Base-by-base conservation (phyloP, 139 green algal genomes). In the Micractinium sp. region DNA sequence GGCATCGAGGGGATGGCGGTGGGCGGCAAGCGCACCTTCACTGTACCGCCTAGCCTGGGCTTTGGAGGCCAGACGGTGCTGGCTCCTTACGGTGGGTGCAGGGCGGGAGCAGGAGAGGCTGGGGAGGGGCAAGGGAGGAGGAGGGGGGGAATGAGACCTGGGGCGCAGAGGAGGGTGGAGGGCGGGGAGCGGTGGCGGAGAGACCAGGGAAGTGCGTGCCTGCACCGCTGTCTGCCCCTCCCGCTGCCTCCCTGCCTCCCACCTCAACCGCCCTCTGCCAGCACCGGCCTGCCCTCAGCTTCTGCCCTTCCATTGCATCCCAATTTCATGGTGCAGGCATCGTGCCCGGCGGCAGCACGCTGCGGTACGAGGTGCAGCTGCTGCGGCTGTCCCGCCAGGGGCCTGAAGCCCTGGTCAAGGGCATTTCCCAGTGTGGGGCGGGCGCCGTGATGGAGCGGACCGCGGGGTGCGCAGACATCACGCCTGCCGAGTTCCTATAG, bases 281-380 rank as follows among this genome's bases (percentile, higher is more conserved):
- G 47, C 47, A 56, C 47, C 47, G 5, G 7, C 7, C 47, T 56
- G 47, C 47, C 47, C 63, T n/a, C 63, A 73, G 63, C 63, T n/a
- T n/a, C n/a, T n/a, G n/a, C n/a, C n/a, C n/a, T n/a, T n/a, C n/a
- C n/a, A n/a, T n/a, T n/a, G n/a, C n/a, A n/a, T n/a, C n/a, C n/a
- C n/a, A n/a, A n/a, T n/a, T n/a, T n/a, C n/a, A n/a, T n/a, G n/a
- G 25, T 20, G 36, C 82, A 87, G 81, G 81, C 33, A 22, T 92
- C 20, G 91, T 95, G 33, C 92, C 91, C 0, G 85, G 33, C 18
- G 86, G 82, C 84, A 87, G 63, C 20, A 85, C 81, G 1, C 56
- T 95, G 53, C 13, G 67, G 74, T 95, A 95, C 84, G 92, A 88
- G 71, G 85, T 88, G 47, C 85, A 94, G 89, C 89, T 95, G 76